Base-by-base conservation (phyloP, 192 early-diverging fungal genomes). In the Entomortierella parvispora region DNA sequence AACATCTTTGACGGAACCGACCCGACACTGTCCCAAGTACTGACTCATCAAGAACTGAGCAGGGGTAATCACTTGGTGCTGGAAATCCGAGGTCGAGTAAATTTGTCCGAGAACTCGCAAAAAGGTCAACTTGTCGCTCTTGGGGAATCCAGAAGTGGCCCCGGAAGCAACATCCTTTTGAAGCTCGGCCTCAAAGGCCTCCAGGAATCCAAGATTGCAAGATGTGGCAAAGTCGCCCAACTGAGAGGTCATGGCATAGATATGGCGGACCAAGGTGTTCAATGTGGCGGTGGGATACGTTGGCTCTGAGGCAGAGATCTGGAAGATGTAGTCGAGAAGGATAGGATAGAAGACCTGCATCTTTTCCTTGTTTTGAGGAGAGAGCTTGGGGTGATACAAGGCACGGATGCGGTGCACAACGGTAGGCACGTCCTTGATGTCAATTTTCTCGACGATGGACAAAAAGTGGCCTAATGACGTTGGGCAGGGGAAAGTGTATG, bases 61-160 rank as follows among this genome's bases (percentile, higher is more conserved):
- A 14, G 96, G 97, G 2, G 96, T 98, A 7, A 93, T 83, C 6
- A 98, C 89, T 7, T 90, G 75, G 74, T 99, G 96, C 62, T 89
- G 86, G 42, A 91, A 89, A 88, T 99, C 97, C 0, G 96, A 96
- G n/a, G 93, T 89, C 2, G 97, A 95, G 79, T 94, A 97, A 10
- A 98, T 81, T 33, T 89, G 85, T 1, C 85, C 88, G 50, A 97
- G 71, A 29, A 91, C 61, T 31, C 90, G 87, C 54, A 97, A 79
- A 46, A 88, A 75, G 26, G 89, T 82, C 32, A 97, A 47, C 33
- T 92, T 88, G 23, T 87, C 85, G 10, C 82, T 68, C 12, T 81
- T 77, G 6, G 89, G 83, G 62, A 86, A 88, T 23, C 62, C 65
- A 25, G 80, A 75, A 3, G 42, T 55, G 4, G 56, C 31, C 12